Evolutionary conservation across 179 eudicot genomes (phyloP).

Genomic region (Beta corolliflora): DNA sequence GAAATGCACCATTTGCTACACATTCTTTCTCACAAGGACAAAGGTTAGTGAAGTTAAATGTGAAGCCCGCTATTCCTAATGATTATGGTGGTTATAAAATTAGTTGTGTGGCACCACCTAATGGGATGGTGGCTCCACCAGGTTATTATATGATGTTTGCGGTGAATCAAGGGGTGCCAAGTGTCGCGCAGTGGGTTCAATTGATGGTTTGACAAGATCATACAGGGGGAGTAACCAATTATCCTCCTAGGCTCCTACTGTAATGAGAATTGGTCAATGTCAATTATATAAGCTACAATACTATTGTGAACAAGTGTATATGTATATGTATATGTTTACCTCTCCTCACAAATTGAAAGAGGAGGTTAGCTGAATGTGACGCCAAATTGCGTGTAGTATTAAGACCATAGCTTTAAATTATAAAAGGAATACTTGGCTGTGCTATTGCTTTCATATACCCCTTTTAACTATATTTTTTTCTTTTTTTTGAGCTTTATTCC

Average conservation of each 20-base stretch:
- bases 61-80: slow-evolving; percentile 40
- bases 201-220: slow-evolving; percentile 28
- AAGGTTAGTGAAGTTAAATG: slow-evolving; percentile 62
- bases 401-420: background rate
- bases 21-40: slow-evolving; percentile 95
- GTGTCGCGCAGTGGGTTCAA: slow-evolving; percentile 76
- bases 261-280: background rate
- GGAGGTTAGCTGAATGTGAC: background rate
- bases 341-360: too few relatives aligned
- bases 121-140: slow-evolving; percentile 78
- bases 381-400: background rate
- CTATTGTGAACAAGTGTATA: too few relatives aligned
- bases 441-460: background rate
- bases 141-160: slow-evolving; percentile 85
- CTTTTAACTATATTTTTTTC: too few relatives aligned
- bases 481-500: background rate
- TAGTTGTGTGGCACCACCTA: slow-evolving; percentile 57
- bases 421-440: background rate
- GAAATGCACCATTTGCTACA: slow-evolving; percentile 80
- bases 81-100: slow-evolving; percentile 42
- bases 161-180: slow-evolving; percentile 75
- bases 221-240: background rate
- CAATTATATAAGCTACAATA: background rate
- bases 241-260: background rate
- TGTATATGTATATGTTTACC: background rate